Evolutionary conservation across 441 rosid genomes (phyloP).

Genomic region (Cnidoscolus chayamansa): DNA sequence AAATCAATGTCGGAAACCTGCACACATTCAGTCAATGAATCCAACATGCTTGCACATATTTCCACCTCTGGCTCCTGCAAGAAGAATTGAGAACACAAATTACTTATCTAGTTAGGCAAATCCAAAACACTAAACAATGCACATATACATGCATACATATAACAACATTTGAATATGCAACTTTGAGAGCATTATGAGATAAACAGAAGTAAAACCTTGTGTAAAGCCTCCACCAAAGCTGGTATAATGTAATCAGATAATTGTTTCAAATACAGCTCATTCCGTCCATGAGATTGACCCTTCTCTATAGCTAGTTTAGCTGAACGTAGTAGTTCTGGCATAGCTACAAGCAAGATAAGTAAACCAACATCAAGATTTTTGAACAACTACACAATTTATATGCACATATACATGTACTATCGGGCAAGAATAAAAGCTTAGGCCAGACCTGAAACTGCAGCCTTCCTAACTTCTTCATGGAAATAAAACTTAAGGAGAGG

Average conservation of each 20-base stretch:
- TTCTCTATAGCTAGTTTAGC: conserved; percentile 95
- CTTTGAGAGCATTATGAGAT: background rate
- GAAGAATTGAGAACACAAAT: conserved; percentile 20
- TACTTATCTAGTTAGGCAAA: background rate
- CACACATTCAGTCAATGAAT: conserved; percentile 85
- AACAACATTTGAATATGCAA: background rate
- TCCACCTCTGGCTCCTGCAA: conserved; percentile 97
- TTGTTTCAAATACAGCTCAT: conserved; percentile 82
- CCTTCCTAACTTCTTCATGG: conserved; percentile 99
- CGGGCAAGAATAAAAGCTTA: conserved; percentile 1
- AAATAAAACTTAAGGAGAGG: conserved; percentile 98
- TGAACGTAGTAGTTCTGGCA: conserved; percentile 94
- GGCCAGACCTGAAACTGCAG: conserved; percentile 91
- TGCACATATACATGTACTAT: background rate
- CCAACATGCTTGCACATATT: conserved; percentile 92
- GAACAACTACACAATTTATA: background rate
- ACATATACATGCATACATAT: background rate
- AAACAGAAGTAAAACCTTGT: conserved; percentile 51
- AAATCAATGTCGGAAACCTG: conserved; percentile 59
- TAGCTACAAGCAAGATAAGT: conserved; percentile 43
- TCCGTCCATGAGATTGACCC: conserved; percentile 81
- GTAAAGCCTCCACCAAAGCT: conserved; percentile 88
- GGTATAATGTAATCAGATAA: conserved; percentile 87
- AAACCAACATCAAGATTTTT: background rate
- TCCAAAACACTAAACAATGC: conserved; percentile 12